Evolutionary conservation across 257 asterid species (phyloP), one percentile per base, ranked within the genome.

Genomic region (Solanum virginianum): DNA sequence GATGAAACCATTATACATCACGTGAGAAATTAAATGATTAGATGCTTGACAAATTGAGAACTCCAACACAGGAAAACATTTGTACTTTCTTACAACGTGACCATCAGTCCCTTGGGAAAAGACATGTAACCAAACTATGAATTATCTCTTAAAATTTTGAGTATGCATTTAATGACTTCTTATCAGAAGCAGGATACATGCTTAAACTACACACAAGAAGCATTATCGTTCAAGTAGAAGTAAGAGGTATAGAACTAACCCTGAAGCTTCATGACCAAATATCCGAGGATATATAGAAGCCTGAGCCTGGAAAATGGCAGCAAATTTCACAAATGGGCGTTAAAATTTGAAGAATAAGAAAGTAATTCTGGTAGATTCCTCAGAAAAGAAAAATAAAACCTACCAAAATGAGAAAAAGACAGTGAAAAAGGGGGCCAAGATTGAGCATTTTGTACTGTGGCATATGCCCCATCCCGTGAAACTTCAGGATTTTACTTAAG

Each of bases 191-290:
- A 51, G 10, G 47, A 53, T 53, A 26, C 82, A 53, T 53, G 60
- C 22, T 53, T 16, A 49, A 77, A 26, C 11, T 26, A 51, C 63
- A 24, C 26, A 16, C 24, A 11, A 26, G 16, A 51, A 22, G 45
- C 57, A 54, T 53, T 53, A 77, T 53, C 10, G 17, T 47, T 86
- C 53, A 60, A 29, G 60, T 41, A n/a, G 54, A 83, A 85, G 80
- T 41, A 80, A 63, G 85, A 86, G 66, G 84, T 63, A 84, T 54
- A 88, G 83, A 85, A 86, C 83, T 87, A 54, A 96, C 99, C 99
- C 99, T 11, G 99, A 95, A 80, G 98, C 98, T 89, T 96, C 99
- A 84, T 96, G 99, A 83, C 99, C 99, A 86, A 96, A 94, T 80
- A 94, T 94, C 83, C 99, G 95, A 86, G 99, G 98, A 88, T 83